These are phyloP conservation scores for Porpolomopsis calyptriformis DNA, from an alignment of 768 basidiomycete species.

Conservation along the genomic window DNA sequence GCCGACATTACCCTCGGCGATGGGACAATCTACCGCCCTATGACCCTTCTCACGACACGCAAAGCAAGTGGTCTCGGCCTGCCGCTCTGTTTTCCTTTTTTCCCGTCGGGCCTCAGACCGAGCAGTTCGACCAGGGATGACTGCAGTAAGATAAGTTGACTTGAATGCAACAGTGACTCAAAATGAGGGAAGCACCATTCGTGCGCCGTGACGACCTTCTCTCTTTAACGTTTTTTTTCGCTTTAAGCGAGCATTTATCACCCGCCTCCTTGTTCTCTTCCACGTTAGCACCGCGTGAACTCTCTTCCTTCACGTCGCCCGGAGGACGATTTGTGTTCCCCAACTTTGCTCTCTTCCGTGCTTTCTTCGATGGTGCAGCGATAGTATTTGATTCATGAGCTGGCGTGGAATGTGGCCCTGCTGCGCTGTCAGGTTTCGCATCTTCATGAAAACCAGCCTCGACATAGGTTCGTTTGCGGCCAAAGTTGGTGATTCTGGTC, in stretches of 20 bases:
- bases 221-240: conserved; percentile 17
- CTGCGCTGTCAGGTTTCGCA: background rate
- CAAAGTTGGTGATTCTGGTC: conserved; percentile 68
- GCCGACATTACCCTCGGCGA: conserved; percentile 21
- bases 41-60: conserved; percentile 81
- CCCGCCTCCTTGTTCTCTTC: conserved; percentile 9
- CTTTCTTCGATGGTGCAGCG: conserved; percentile 38
- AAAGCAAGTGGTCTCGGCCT: conserved; percentile 63
- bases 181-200: background rate
- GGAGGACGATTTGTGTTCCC: conserved; percentile 2
- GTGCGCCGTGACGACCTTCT: conserved; percentile 14
- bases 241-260: conserved; percentile 14
- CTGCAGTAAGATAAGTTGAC: background rate
- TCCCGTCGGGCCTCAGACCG: conserved; percentile 51
- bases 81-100: conserved; percentile 49
- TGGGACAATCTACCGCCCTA: conserved; percentile 72
- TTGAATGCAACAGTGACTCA: conserved; percentile 5
- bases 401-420: background rate
- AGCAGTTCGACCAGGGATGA: background rate
- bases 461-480: conserved; percentile 61
- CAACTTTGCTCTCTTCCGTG: conserved; percentile 32
- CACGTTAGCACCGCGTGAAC: conserved; percentile 12
- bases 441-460: conserved; percentile 44
- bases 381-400: conserved; percentile 7
- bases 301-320: background rate